Percentiles rank a stretch among this genome's conserved stretches.
Evolutionary conservation across 1,284 basidiomycete genomes (phyloP).

Genomic region (Ceratobasidium sp.): DNA sequence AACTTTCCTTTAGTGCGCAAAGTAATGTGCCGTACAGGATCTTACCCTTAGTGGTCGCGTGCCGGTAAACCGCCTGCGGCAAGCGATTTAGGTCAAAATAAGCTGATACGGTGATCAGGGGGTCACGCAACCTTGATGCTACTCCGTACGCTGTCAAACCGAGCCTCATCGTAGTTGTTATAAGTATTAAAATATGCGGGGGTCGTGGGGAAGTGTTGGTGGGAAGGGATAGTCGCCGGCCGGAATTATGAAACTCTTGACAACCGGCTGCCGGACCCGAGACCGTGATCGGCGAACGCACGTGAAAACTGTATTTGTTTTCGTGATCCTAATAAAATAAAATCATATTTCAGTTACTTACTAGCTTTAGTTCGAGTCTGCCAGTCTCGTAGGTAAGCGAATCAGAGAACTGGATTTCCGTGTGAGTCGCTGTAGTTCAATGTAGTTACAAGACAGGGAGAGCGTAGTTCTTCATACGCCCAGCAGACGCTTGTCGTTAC

Average conservation of each 20-base stretch:
- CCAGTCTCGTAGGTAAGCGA: too few species aligned
- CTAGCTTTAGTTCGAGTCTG: too few species aligned
- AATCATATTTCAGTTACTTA: too few species aligned
- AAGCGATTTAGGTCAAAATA: background rate
- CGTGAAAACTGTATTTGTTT: too few species aligned
- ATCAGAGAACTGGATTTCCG: too few species aligned
- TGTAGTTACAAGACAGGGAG: too few species aligned
- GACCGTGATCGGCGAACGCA: background rate
- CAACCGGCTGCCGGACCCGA: background rate
- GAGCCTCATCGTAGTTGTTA: background rate
- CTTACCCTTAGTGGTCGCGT: background rate
- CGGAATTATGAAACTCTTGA: background rate
- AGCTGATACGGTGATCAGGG: background rate
- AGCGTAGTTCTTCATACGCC: too few species aligned
- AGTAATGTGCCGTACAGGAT: background rate
- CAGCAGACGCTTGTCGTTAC: too few species aligned
- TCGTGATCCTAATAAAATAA: too few species aligned
- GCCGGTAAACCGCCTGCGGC: slow-evolving; percentile 4
- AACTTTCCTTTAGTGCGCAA: background rate
- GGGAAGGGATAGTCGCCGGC: slow-evolving; percentile 18
- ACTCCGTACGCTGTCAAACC: background rate
- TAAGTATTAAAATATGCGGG: background rate
- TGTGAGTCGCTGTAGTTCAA: too few species aligned
- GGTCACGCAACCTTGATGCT: background rate
- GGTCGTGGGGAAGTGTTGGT: background rate